Base-by-base conservation (phyloP, 2,329 filamentous ascomycete species). In the Dryadomyces quercivorus region DNA sequence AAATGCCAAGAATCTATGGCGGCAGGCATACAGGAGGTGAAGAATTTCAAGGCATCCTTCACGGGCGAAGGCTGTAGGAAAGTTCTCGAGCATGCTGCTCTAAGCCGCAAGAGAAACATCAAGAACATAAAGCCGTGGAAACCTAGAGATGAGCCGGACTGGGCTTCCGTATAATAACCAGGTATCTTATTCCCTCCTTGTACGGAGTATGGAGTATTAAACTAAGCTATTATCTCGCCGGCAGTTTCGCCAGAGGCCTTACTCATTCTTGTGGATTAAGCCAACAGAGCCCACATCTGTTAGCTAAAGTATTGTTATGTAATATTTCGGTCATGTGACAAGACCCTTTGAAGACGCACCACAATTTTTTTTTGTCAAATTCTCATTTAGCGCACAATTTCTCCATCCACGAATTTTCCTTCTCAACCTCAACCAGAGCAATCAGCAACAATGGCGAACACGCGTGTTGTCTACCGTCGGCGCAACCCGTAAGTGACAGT, bases 401-500 rank as follows among this genome's bases (percentile, higher is more conserved):
- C 31, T 54, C 48, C 12, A 50, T 34, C 36, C 36, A 10, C 51
- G 26, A 57, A 48, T 42, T 55, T 55, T 50, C 34, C 40, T 46
- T 20, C 22, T 15, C 51, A 55, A 48, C 48, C 58, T 60, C 62
- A 62, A 64, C 62, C 62, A 61, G 55, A 63, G 60, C 60, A 66
- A 70, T 65, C 70, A 70, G 73, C 69, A 73, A 79, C 70, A 73
- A 82, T 82, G 78, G 70, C 73, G 64, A 70, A 75, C 71, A 73
- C 77, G 68, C 70, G 78, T 72, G 77, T 81, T 65, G 80, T 77
- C 68, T 82, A 86, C 80, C 83, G 85, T 75, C 84, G 85, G 72
- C 83, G 85, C 72, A 88, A 88, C 78, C 81, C 81, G 85, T 88
- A 82, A 76, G 85, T 84, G 15, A 16, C 18, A 21, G 7, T 47